Percentiles rank a stretch among this genome's conserved stretches.
Conservation (phyloP, 2,329 filamentous ascomycete genomes). For the Plectosphaerella sp. region DNA sequence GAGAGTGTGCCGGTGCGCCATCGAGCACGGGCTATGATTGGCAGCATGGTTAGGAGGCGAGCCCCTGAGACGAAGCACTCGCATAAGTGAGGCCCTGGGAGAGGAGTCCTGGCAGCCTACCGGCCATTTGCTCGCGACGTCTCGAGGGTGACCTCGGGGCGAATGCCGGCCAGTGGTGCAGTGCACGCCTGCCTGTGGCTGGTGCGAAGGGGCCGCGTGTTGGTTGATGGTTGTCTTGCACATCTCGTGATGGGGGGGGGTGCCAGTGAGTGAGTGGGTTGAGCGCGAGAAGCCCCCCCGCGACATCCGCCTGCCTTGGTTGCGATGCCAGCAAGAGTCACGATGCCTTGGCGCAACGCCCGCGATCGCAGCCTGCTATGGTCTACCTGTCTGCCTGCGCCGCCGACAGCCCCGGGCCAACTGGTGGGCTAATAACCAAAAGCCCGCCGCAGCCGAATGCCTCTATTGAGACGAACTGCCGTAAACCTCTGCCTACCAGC, state of each 20-base stretch:
- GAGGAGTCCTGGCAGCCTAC: background rate
- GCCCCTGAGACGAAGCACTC: slow-evolving; percentile 1
- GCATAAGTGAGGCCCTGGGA: background rate
- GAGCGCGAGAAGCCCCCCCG: no score
- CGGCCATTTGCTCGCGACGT: background rate
- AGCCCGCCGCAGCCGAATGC: background rate
- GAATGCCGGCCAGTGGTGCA: background rate
- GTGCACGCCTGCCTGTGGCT: background rate
- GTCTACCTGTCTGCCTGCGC: no score
- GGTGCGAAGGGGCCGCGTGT: background rate
- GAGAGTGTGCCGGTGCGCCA: background rate
- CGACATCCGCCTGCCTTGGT: no score
- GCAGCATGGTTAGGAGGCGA: background rate
- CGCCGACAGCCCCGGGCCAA: background rate
- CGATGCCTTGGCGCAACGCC: background rate
- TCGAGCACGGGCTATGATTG: background rate
- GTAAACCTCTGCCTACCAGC: background rate
- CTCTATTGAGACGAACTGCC: background rate
- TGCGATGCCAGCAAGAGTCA: background rate
- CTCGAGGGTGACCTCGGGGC: background rate
- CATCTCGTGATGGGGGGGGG: slow-evolving; percentile 1
- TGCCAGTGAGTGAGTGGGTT: no score
- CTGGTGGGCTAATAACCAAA: background rate
- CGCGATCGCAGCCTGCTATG: background rate
- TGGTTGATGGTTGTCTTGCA: background rate